Conservation (phyloP, 352 stramenopile genomes). For the Globisporangium iwayamae region DNA sequence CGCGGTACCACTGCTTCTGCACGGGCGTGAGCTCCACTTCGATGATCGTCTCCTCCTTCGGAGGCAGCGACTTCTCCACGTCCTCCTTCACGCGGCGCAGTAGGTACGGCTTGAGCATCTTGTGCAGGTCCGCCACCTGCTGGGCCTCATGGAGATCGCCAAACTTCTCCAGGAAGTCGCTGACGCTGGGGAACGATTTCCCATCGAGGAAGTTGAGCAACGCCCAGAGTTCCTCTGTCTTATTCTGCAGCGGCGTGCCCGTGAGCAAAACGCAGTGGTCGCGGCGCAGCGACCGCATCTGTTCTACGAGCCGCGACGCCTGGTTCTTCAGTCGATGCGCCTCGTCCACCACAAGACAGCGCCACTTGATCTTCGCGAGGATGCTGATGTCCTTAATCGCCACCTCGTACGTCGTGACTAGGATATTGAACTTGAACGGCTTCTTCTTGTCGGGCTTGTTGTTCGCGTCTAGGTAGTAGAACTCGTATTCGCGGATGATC, state of each 20-base stretch:
- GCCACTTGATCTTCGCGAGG: constrained; percentile 95
- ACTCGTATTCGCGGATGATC: constrained; percentile 95
- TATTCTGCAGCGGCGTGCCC: constrained; percentile 93
- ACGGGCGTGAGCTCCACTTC: constrained; percentile 88
- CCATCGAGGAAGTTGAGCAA: constrained; percentile 98
- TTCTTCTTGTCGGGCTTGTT: constrained; percentile 80
- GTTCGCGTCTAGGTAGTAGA: constrained; percentile 80
- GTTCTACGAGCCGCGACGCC: constrained; percentile 78
- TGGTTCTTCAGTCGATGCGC: constrained; percentile 88
- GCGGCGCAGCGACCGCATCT: constrained; percentile 75
- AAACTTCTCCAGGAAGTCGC: constrained; percentile 94
- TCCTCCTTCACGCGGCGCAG: constrained; percentile 88
- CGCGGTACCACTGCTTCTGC: constrained; percentile 89
- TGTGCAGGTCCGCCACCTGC: constrained; percentile 88
- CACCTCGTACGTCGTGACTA: constrained; percentile 90
- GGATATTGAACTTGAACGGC: constrained; percentile 86
- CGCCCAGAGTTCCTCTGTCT: constrained; percentile 99
- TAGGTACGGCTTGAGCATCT: constrained; percentile 89
- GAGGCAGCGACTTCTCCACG: constrained; percentile 85
- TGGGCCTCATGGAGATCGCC: constrained; percentile 82
- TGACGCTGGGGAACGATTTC: constrained; percentile 90
- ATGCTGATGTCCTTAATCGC: constrained; percentile 88
- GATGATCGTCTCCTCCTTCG: constrained; percentile 90
- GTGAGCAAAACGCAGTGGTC: constrained; percentile 86
- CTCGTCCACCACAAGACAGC: constrained; percentile 87